Evolutionary conservation across 352 stramenopile species (phyloP).

Genomic region (Peronospora belbahrii): DNA sequence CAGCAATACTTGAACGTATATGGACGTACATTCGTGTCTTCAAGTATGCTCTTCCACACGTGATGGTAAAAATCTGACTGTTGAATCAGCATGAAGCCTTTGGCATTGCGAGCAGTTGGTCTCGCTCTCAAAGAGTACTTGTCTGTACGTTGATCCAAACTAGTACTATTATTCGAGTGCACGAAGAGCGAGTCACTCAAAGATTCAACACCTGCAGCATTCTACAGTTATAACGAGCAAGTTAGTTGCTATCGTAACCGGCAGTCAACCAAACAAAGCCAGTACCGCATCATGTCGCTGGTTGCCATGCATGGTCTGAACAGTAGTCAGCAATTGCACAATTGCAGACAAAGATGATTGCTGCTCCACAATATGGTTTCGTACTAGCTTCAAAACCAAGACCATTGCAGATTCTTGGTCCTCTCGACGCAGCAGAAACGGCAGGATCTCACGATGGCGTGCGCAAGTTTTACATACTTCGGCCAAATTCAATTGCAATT

Average conservation of each 20-base stretch:
- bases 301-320: slow-evolving; percentile 38
- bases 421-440: slow-evolving; percentile 54
- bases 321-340: slow-evolving; percentile 28
- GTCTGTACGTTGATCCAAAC: background rate
- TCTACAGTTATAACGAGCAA: slow-evolving; percentile 3
- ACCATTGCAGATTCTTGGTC: slow-evolving; percentile 39
- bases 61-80: slow-evolving; percentile 54
- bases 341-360: slow-evolving; percentile 27
- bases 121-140: background rate
- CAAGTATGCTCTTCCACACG: slow-evolving; percentile 45
- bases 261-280: slow-evolving; percentile 8
- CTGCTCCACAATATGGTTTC: slow-evolving; percentile 49
- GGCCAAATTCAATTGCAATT: slow-evolving; percentile 55
- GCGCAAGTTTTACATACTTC: slow-evolving; percentile 53
- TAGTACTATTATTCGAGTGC: slow-evolving; percentile 1
- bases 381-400: slow-evolving; percentile 45
- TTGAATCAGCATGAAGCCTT: slow-evolving; percentile 37
- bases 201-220: slow-evolving; percentile 1
- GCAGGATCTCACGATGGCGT: slow-evolving; percentile 51
- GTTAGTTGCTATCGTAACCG: background rate
- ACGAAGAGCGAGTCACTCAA: background rate
- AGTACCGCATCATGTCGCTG: slow-evolving; percentile 29
- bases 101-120: slow-evolving; percentile 26
- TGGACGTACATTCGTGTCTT: slow-evolving; percentile 29
- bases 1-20: too few relatives aligned